Evolutionary conservation across 257 asterid species (phyloP).

Genomic region (Nicotiana tabacum): DNA sequence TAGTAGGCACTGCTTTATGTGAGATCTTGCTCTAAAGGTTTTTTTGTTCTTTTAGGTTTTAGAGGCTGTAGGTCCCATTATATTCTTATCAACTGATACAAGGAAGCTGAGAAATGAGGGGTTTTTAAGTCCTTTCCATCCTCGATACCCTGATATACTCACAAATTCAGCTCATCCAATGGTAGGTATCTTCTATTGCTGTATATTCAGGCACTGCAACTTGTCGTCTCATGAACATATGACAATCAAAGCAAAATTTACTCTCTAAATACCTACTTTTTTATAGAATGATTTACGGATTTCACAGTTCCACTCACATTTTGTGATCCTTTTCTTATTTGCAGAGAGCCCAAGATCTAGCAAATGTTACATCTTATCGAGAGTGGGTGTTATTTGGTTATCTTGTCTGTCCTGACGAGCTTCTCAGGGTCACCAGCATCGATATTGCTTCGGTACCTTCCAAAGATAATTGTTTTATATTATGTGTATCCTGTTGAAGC

Average conservation of each 20-base stretch:
- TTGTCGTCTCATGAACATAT: background rate
- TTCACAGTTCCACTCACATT: background rate
- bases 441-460: slow-evolving; percentile 86
- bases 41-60: slow-evolving; percentile 47
- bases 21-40: slow-evolving; percentile 15
- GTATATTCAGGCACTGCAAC: background rate
- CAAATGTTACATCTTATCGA: slow-evolving; percentile 89
- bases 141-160: slow-evolving; percentile 98
- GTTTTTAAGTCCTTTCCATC: slow-evolving; percentile 96
- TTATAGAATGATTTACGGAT: background rate
- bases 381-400: slow-evolving; percentile 97
- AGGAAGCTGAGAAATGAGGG: slow-evolving; percentile 98
- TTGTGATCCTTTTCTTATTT: slow-evolving; percentile 13
- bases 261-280: background rate
- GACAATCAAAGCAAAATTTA: background rate
- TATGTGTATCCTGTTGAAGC: slow-evolving; percentile 17
- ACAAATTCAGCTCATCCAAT: slow-evolving; percentile 99
- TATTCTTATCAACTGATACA: slow-evolving; percentile 90
- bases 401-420: slow-evolving; percentile 98
- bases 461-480: slow-evolving; percentile 18
- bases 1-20: slow-evolving; percentile 11
- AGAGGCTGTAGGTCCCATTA: slow-evolving; percentile 97
- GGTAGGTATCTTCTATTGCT: slow-evolving; percentile 44
- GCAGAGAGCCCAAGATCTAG: slow-evolving; percentile 99
- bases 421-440: slow-evolving; percentile 95